These are phyloP conservation scores for Monosporascus ibericus DNA, from an alignment of 2,329 filamentous ascomycete species.

Conservation along the genomic window DNA sequence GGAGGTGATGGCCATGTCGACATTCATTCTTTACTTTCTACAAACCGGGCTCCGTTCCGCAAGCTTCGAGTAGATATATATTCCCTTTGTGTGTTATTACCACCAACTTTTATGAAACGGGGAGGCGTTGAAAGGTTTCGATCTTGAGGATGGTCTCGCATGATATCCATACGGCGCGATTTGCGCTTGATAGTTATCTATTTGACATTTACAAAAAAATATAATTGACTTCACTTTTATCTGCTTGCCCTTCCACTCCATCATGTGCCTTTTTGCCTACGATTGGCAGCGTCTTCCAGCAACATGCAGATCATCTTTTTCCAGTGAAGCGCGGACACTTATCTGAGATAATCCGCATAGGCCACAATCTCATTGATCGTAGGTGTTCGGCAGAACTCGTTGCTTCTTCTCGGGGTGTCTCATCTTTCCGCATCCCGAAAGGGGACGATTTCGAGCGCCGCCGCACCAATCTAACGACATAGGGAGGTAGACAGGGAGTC, in stretches of 20 bases:
- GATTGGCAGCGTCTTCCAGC: background rate
- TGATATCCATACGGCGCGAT: slow-evolving; percentile 1
- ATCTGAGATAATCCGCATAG: too few relatives aligned
- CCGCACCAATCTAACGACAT: too few relatives aligned
- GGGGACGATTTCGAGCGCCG: too few relatives aligned
- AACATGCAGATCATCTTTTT: too few relatives aligned
- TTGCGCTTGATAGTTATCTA: slow-evolving; percentile 1
- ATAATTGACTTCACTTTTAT: background rate
- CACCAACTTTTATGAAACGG: background rate
- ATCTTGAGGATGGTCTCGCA: background rate
- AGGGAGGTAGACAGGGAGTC: too few relatives aligned
- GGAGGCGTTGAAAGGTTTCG: slow-evolving; percentile 1
- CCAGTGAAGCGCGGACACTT: too few relatives aligned
- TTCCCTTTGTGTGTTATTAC: background rate
- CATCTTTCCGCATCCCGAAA: too few relatives aligned
- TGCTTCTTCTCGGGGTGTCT: too few relatives aligned
- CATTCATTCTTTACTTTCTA: slow-evolving; percentile 1
- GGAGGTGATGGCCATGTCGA: slow-evolving; percentile 36
- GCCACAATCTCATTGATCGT: too few relatives aligned
- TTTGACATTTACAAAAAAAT: background rate
- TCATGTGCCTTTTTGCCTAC: background rate
- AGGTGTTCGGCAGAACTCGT: too few relatives aligned
- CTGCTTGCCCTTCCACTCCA: background rate
- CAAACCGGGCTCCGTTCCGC: slow-evolving; percentile 5
- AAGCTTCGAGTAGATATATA: background rate